These are phyloP conservation scores for Carpinus viminea DNA, from an alignment of 306 rosid genomes.

Conservation along the genomic window DNA sequence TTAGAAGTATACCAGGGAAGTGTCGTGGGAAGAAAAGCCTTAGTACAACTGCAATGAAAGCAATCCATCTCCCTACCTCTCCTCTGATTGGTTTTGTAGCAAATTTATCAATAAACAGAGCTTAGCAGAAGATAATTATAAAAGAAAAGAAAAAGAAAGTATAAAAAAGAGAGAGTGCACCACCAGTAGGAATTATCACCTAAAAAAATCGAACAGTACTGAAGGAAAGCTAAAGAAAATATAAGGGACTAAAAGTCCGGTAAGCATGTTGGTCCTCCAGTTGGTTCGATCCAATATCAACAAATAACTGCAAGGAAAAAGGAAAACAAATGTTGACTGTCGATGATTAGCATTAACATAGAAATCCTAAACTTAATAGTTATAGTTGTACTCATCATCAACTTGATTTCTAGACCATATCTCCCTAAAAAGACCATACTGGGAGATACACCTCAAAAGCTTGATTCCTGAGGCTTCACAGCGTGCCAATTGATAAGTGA, in stretches of 20 bases:
- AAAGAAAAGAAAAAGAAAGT: neutral
- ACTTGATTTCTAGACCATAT: neutral
- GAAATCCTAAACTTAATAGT: neutral
- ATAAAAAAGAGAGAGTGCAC: neutral
- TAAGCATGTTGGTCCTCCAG: slow-evolving; percentile 88
- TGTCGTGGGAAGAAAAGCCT: slow-evolving; percentile 84
- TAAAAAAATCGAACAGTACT: slow-evolving; percentile 53
- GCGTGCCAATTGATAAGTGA: neutral
- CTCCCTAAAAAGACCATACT: too few relatives aligned
- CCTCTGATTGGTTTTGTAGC: slow-evolving; percentile 46
- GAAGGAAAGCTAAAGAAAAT: slow-evolving; percentile 83
- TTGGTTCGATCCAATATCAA: slow-evolving; percentile 88
- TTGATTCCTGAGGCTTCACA: neutral
- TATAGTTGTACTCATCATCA: neutral
- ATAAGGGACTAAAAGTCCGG: slow-evolving; percentile 83
- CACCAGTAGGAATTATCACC: slow-evolving; percentile 38
- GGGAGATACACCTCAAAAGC: neutral
- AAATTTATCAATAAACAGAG: slow-evolving; percentile 9
- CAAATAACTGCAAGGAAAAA: slow-evolving; percentile 57
- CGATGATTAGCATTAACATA: neutral
- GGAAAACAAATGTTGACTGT: neutral
- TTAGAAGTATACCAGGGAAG: slow-evolving; percentile 64
- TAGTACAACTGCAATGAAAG: slow-evolving; percentile 64
- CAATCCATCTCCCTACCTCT: slow-evolving; percentile 85
- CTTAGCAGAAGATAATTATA: neutral